Evolutionary conservation across 1,139 yeast genomes (phyloP).

Genomic region (Torulaspora pretoriensis): DNA sequence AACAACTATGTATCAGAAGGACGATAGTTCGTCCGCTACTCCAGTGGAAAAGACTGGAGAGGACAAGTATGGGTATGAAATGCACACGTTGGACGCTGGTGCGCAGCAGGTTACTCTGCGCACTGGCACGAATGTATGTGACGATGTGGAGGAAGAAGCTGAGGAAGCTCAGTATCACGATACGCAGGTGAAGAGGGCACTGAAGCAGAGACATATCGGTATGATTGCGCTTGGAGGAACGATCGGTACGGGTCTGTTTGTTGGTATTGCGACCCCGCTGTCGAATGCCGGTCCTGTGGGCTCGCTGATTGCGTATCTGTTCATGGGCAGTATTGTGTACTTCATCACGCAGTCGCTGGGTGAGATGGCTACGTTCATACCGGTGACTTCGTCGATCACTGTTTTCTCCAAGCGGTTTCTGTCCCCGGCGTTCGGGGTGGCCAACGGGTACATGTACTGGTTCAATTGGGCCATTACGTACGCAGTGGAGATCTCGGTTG

Average conservation of each 20-base stretch:
- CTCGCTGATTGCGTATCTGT: constrained; percentile 57
- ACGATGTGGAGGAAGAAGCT: constrained; percentile 21
- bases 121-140: constrained; percentile 3
- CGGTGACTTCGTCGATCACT: constrained; percentile 65
- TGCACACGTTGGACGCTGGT: constrained; percentile 9
- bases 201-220: constrained; percentile 57
- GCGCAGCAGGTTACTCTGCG: constrained; percentile 13
- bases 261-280: constrained; percentile 52
- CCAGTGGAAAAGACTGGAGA: constrained; percentile 1
- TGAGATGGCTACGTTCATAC: constrained; percentile 76
- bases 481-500: constrained; percentile 76
- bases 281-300: constrained; percentile 62
- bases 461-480: constrained; percentile 82
- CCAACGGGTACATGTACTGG: constrained; percentile 84
- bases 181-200: constrained; percentile 44
- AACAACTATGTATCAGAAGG: neutral
- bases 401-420: constrained; percentile 56
- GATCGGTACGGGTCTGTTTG: constrained; percentile 66
- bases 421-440: constrained; percentile 70
- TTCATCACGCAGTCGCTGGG: constrained; percentile 69
- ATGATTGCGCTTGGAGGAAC: constrained; percentile 70
- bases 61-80: constrained; percentile 1
- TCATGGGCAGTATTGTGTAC: constrained; percentile 62
- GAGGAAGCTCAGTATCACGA: constrained; percentile 37
- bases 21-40: neutral